These are phyloP conservation scores for Chytriomyces hyalinus DNA, from an alignment of 192 early-diverging fungal genomes.

Conservation along the genomic window DNA sequence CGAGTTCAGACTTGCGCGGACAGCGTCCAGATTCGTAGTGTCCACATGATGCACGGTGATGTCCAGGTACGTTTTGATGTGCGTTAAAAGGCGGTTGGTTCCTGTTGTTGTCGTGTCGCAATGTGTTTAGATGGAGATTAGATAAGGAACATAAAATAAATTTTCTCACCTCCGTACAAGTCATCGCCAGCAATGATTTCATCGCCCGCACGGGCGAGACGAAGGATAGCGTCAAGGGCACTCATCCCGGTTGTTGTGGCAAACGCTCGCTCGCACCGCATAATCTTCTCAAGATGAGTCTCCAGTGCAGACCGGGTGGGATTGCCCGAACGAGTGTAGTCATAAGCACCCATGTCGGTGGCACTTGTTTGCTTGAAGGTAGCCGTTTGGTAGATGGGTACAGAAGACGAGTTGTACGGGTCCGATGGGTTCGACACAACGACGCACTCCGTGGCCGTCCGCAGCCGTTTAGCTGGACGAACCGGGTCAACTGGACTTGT, in stretches of 20 bases:
- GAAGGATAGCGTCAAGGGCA: slow-evolving; percentile 88
- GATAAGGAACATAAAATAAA: slow-evolving; percentile 11
- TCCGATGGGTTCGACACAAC: slow-evolving; percentile 53
- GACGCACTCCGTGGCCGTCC: slow-evolving; percentile 54
- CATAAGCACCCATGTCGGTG: slow-evolving; percentile 85
- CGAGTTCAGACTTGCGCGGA: slow-evolving; percentile 65
- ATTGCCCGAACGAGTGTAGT: slow-evolving; percentile 96
- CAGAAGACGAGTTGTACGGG: slow-evolving; percentile 85
- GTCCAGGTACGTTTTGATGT: slow-evolving; percentile 76
- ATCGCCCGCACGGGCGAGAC: slow-evolving; percentile 85
- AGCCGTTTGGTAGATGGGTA: slow-evolving; percentile 98
- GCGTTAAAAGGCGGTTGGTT: slow-evolving; percentile 91
- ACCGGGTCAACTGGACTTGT: not conserved
- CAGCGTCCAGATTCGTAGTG: slow-evolving; percentile 71
- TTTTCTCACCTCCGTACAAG: slow-evolving; percentile 80
- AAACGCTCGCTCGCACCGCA: slow-evolving; percentile 84
- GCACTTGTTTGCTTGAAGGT: slow-evolving; percentile 93
- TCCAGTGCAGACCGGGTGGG: slow-evolving; percentile 96
- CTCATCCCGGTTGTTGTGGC: slow-evolving; percentile 92
- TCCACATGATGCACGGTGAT: slow-evolving; percentile 91
- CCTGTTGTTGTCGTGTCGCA: slow-evolving; percentile 44
- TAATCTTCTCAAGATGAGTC: slow-evolving; percentile 92
- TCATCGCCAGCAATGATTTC: slow-evolving; percentile 95
- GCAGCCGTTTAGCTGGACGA: slow-evolving; percentile 23
- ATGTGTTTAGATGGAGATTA: not conserved